Evolutionary conservation across 208 protist genomes (phyloP).

Genomic region (Blastocrithidia nonstop): DNA sequence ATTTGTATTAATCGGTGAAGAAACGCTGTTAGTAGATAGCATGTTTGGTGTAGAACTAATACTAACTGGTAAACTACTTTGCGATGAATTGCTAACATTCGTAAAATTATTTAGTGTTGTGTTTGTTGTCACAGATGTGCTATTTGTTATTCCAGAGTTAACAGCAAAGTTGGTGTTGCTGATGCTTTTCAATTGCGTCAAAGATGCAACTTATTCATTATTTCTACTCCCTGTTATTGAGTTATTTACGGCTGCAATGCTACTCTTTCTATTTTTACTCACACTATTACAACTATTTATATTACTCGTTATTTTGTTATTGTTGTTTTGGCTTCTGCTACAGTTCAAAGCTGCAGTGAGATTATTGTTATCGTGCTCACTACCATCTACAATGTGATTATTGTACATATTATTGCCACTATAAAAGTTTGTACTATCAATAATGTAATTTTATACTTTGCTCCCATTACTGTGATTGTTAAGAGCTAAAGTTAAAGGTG

Average conservation of each 20-base stretch:
- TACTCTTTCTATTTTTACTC: background rate
- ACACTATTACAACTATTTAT: background rate
- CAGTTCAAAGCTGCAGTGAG: background rate
- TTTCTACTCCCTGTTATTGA: background rate
- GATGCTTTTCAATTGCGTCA: background rate
- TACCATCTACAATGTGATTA: too few relatives aligned
- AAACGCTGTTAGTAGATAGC: too few relatives aligned
- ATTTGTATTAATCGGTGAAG: too few relatives aligned
- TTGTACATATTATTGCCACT: background rate
- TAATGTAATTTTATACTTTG: too few relatives aligned
- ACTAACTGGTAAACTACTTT: too few relatives aligned
- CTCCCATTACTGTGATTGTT: constrained; percentile 5
- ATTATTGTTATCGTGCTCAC: too few relatives aligned
- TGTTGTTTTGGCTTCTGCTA: background rate
- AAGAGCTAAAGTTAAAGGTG: constrained; percentile 25
- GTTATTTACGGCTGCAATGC: background rate
- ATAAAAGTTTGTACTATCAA: background rate
- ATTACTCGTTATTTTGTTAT: background rate
- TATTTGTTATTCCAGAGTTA: too few relatives aligned
- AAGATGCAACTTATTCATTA: background rate
- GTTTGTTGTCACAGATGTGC: too few relatives aligned
- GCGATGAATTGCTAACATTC: too few relatives aligned
- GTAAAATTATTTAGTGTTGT: too few relatives aligned
- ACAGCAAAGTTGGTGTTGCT: background rate
- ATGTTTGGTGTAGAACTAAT: too few relatives aligned